Evolutionary conservation across 2,329 filamentous ascomycete species (phyloP).

Genomic region (Leptographium wingfieldii): DNA sequence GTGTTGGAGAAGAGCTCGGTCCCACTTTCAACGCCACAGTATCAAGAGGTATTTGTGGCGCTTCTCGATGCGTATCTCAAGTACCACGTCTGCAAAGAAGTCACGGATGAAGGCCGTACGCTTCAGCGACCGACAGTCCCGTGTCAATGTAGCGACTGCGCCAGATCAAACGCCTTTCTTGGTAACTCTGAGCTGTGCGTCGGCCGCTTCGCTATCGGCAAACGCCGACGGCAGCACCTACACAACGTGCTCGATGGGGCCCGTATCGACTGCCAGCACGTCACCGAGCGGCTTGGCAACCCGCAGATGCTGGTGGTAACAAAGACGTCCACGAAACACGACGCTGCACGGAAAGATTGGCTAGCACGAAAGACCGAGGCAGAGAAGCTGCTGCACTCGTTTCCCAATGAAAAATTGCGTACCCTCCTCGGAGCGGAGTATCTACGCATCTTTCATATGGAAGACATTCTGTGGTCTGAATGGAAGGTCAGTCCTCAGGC

Average conservation of each 20-base stretch:
- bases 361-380: neutral
- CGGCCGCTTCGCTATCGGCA: neutral
- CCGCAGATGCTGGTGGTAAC: constrained; percentile 1
- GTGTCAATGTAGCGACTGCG: neutral
- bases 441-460: neutral
- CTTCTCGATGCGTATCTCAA: neutral
- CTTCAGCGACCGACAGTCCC: neutral
- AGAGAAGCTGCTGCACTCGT: neutral
- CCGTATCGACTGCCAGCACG: neutral
- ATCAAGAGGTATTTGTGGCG: neutral
- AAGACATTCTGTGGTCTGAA: neutral
- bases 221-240: neutral
- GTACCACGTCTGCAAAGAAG: neutral
- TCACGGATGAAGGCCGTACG: neutral
- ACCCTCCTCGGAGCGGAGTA: neutral
- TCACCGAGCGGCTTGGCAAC: neutral
- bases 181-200: neutral
- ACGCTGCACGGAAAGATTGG: neutral
- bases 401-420: neutral
- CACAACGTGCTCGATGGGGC: neutral
- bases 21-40: neutral
- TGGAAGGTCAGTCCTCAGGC: neutral
- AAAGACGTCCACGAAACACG: neutral
- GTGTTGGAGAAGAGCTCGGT: neutral
- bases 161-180: neutral